phyloP scores from a whole-genome alignment of 169 alveolate species.

The Plasmodium malariae region DNA sequence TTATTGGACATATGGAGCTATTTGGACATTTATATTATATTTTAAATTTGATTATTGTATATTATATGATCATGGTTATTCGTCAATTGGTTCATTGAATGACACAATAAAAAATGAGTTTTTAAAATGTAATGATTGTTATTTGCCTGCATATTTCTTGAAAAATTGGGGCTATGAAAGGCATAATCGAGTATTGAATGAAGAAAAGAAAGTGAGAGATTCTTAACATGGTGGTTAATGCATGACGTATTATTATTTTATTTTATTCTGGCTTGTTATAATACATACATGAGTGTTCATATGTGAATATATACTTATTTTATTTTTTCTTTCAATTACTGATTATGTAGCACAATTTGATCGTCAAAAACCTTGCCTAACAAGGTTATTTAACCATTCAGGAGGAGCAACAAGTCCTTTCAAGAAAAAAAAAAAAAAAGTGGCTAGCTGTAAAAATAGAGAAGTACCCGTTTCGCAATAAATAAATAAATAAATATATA shows the following conservation, averaged over 20 bases:
- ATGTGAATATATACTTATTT: no score
- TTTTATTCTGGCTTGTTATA: no score
- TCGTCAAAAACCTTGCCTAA: not conserved
- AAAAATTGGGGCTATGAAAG: conserved; percentile 82
- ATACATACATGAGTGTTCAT: no score
- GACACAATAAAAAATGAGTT: conserved; percentile 78
- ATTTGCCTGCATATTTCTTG: conserved; percentile 84
- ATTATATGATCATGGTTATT: conserved; percentile 84
- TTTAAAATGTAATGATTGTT: conserved; percentile 78
- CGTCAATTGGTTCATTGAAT: conserved; percentile 84
- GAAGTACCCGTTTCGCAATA: not conserved
- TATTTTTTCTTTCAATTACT: no score
- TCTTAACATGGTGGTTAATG: not conserved
- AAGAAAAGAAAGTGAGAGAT: conserved; percentile 20
- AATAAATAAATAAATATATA: no score
- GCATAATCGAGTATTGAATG: conserved; percentile 44
- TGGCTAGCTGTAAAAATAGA: conserved; percentile 2
- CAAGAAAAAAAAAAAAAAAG: conserved; percentile 5
- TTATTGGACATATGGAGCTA: conserved; percentile 86
- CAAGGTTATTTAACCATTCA: not conserved
- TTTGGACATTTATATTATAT: conserved; percentile 83
- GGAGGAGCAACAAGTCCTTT: no score
- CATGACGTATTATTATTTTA: not conserved
- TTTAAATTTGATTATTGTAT: conserved; percentile 83
- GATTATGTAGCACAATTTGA: no score